Conservation (phyloP, 371 early-diverging fungal species). For the Apophysomyces ossiformis region DNA sequence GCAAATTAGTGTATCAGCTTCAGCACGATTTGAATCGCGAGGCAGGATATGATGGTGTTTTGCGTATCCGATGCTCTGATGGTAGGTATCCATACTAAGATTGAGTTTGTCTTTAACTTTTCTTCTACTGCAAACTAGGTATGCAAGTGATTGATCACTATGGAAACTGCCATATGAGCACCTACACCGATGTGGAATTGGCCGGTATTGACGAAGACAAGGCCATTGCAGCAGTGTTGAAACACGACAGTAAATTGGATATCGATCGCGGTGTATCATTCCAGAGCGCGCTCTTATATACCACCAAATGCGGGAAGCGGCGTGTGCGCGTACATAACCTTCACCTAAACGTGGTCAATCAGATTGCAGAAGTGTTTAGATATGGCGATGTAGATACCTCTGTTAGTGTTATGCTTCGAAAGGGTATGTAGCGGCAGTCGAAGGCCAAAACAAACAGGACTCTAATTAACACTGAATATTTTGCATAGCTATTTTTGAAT, state of each 20-base stretch:
- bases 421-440: constrained; percentile 39
- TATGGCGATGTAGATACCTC: constrained; percentile 92
- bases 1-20: constrained; percentile 76
- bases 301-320: constrained; percentile 85
- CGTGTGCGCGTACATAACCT: constrained; percentile 92
- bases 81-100: constrained; percentile 69
- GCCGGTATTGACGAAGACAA: constrained; percentile 91
- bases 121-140: constrained; percentile 80
- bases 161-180: constrained; percentile 95
- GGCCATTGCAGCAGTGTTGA: constrained; percentile 83
- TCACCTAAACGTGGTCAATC: constrained; percentile 76
- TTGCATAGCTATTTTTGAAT: constrained; percentile 71
- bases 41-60: constrained; percentile 88
- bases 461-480: background rate
- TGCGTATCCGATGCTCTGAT: constrained; percentile 92
- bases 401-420: constrained; percentile 82
- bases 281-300: constrained; percentile 94
- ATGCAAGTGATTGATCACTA: constrained; percentile 89
- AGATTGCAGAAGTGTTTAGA: constrained; percentile 88
- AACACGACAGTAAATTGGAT: constrained; percentile 92
- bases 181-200: constrained; percentile 91
- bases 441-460: constrained; percentile 10
- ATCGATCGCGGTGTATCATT: constrained; percentile 82
- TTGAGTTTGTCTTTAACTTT: constrained; percentile 87
- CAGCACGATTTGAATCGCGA: constrained; percentile 72